A percentile compares a stretch with the other conserved stretches of the same genome.
Evolutionary conservation across 306 rosid genomes (phyloP).

Genomic region (Arachis hypogaea): DNA sequence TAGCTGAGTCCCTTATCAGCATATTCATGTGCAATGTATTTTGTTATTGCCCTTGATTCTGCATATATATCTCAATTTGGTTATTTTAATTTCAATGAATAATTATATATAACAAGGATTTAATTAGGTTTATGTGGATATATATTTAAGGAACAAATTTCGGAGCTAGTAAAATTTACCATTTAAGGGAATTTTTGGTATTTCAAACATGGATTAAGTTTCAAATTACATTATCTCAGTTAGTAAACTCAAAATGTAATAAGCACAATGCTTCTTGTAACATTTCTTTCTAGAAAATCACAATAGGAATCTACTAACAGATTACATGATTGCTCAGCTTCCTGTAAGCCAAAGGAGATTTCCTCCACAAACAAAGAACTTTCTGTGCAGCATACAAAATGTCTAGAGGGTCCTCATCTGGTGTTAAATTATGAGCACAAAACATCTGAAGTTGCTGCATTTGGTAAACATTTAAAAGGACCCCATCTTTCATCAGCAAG

Average conservation of each 20-base stretch:
- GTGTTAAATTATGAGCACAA: constrained; percentile 40
- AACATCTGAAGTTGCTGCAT: constrained; percentile 88
- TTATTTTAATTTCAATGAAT: too few relatives aligned
- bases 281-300: constrained; percentile 52
- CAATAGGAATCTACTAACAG: constrained; percentile 33
- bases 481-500: constrained; percentile 67
- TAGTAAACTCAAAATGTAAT: too few relatives aligned
- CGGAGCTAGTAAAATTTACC: too few relatives aligned
- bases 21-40: too few relatives aligned
- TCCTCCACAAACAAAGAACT: constrained; percentile 91
- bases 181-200: too few relatives aligned
- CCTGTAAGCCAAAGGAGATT: constrained; percentile 67
- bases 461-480: constrained; percentile 55
- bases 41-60: too few relatives aligned
- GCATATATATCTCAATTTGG: too few relatives aligned
- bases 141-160: too few relatives aligned
- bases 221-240: too few relatives aligned
- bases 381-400: constrained; percentile 67
- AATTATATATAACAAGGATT: too few relatives aligned
- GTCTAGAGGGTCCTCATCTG: constrained; percentile 61
- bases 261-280: constrained; percentile 36
- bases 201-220: too few relatives aligned
- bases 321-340: constrained; percentile 68
- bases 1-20: constrained; percentile 3
- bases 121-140: too few relatives aligned